Percentiles rank a stretch among this genome's conserved stretches.
phyloP scores from a whole-genome alignment of 164 flowering plant species.

The Tetrastigma voinierianum region DNA sequence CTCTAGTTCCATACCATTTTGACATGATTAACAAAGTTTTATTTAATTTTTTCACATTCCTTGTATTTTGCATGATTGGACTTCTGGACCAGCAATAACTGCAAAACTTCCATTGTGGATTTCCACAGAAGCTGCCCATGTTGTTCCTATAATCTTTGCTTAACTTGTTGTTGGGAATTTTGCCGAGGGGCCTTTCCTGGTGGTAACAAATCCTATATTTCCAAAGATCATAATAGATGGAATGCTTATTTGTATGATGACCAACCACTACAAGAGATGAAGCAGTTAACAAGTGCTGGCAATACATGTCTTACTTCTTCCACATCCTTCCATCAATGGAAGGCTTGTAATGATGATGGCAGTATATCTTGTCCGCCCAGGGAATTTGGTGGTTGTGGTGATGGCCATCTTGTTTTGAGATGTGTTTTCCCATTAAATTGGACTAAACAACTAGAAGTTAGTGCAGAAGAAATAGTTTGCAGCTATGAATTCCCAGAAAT shows the following conservation, averaged over 20 bases:
- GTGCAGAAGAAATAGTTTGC: constrained; percentile 57
- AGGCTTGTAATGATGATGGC: constrained; percentile 26
- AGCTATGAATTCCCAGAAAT: constrained; percentile 49
- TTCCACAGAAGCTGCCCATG: constrained; percentile 70
- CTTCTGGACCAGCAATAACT: constrained; percentile 52
- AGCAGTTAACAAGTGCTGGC: constrained; percentile 5
- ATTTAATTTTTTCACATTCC: background rate
- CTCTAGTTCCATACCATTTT: constrained; percentile 5
- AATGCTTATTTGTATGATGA: constrained; percentile 22
- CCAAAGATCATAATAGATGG: constrained; percentile 21
- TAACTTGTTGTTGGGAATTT: constrained; percentile 59
- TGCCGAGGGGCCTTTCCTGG: constrained; percentile 28
- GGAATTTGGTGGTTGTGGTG: constrained; percentile 69
- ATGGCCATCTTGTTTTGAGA: constrained; percentile 47
- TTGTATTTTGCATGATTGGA: constrained; percentile 9
- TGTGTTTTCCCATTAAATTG: constrained; percentile 52
- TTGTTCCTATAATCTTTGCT: constrained; percentile 74
- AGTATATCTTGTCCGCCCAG: constrained; percentile 56
- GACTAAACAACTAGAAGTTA: constrained; percentile 54
- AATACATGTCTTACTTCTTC: constrained; percentile 13
- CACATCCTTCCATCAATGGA: constrained; percentile 24
- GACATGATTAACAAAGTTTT: background rate
- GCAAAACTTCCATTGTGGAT: constrained; percentile 58
- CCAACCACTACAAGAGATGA: constrained; percentile 9
- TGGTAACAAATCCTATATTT: constrained; percentile 13